phyloP scores from a whole-genome alignment of 495 filamentous ascomycete genomes.

The Pyrenopolyporus hunteri region DNA sequence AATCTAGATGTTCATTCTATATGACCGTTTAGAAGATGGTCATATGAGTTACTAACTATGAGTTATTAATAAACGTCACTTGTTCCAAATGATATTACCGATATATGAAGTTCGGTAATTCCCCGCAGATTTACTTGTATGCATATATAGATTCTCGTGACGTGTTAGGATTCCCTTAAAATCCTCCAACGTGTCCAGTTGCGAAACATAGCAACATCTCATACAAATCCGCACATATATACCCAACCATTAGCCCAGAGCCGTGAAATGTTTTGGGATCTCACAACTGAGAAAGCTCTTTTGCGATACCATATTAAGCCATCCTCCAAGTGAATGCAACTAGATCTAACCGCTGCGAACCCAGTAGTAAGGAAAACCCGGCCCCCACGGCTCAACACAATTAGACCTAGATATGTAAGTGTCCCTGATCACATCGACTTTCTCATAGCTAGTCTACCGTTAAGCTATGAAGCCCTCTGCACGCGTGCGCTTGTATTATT shows the following conservation, averaged over 20 bases:
- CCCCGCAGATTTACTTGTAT: constrained; percentile 9
- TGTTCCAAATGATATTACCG: not conserved
- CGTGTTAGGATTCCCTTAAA: constrained; percentile 20
- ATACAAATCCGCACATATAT: not conserved
- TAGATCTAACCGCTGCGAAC: no score
- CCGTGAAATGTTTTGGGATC: not conserved
- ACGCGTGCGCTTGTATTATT: constrained; percentile 15
- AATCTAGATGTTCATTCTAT: no score
- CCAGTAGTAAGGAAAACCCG: not conserved
- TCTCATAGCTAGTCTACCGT: not conserved
- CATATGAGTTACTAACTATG: not conserved
- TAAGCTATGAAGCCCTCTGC: not conserved
- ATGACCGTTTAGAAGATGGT: no score
- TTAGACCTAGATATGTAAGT: constrained; percentile 4
- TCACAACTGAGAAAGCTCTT: not conserved
- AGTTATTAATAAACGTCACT: not conserved
- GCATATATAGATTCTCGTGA: constrained; percentile 7
- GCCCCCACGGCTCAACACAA: not conserved
- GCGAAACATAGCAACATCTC: not conserved
- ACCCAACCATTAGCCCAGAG: not conserved
- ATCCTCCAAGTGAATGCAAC: no score
- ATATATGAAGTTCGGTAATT: not conserved
- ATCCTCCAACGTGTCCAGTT: constrained; percentile 32
- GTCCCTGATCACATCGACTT: not conserved
- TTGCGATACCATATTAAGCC: not conserved